Conservation (phyloP, 495 filamentous ascomycete species). For the Cercophora scortea region DNA sequence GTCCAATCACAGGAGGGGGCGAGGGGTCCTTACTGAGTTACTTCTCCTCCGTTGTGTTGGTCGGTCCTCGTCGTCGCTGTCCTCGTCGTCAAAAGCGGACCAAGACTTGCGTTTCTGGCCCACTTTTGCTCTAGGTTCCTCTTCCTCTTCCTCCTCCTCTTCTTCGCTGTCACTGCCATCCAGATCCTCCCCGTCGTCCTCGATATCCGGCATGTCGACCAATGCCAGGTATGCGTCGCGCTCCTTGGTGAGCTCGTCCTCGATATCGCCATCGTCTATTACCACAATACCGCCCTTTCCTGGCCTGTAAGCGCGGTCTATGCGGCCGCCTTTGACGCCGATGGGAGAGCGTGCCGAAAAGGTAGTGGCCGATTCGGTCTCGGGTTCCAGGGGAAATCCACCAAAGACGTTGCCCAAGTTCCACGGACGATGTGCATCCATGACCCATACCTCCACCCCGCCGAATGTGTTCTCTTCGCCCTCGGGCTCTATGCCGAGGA, state of each 20-base stretch:
- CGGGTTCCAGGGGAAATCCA: constrained; percentile 47
- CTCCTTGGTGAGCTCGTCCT: constrained; percentile 71
- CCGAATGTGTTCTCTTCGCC: constrained; percentile 51
- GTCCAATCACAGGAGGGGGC: not conserved
- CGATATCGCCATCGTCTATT: constrained; percentile 94
- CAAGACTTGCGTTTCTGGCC: constrained; percentile 77
- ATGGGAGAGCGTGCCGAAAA: constrained; percentile 40
- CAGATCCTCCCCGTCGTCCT: constrained; percentile 56
- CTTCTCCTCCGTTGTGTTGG: constrained; percentile 74
- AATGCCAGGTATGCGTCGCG: constrained; percentile 74
- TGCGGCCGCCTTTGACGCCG: constrained; percentile 55
- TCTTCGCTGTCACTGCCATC: constrained; percentile 40
- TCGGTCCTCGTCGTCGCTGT: constrained; percentile 60
- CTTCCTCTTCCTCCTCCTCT: constrained; percentile 26
- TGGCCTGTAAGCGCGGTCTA: constrained; percentile 61
- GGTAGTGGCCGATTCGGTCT: constrained; percentile 36
- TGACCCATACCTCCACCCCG: constrained; percentile 87
- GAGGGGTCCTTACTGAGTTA: constrained; percentile 61
- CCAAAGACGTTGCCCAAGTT: constrained; percentile 91
- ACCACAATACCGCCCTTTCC: constrained; percentile 81
- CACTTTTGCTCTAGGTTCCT: constrained; percentile 16
- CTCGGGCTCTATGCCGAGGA: constrained; percentile 57
- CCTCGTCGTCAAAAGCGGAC: constrained; percentile 64
- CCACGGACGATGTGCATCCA: constrained; percentile 89
- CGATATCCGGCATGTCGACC: constrained; percentile 82